Evolutionary conservation across 2,329 filamentous ascomycete species (phyloP).

Genomic region (Rhynchosporium graminicola): DNA sequence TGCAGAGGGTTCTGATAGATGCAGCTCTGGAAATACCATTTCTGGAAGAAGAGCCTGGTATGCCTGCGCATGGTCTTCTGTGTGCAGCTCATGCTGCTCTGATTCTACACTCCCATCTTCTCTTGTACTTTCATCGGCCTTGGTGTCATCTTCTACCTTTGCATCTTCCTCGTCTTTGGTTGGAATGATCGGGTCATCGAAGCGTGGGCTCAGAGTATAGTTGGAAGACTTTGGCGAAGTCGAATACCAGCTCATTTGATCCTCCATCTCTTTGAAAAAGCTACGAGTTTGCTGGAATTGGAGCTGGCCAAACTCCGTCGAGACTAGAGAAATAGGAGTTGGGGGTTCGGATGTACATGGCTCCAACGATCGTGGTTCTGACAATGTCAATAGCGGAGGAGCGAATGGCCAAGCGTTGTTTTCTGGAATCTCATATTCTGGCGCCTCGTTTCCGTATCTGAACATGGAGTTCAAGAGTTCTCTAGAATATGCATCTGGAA

Average conservation of each 20-base stretch:
- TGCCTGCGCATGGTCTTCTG: not conserved
- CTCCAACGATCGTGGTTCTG: conserved; percentile 15
- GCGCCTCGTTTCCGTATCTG: conserved; percentile 7
- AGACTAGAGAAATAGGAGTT: conserved; percentile 5
- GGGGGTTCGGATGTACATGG: not conserved
- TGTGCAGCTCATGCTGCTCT: not conserved
- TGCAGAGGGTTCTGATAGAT: not conserved
- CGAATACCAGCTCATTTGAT: conserved; percentile 12
- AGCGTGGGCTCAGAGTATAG: not conserved
- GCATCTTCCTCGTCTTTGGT: not conserved
- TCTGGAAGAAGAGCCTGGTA: conserved; percentile 8
- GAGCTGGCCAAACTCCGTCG: conserved; percentile 5
- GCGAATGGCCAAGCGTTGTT: conserved; percentile 10
- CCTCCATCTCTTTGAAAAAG: conserved; percentile 12
- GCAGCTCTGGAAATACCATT: conserved; percentile 5
- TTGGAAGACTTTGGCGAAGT: conserved; percentile 4
- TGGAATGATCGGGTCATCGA: not conserved
- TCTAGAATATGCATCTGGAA: conserved; percentile 24
- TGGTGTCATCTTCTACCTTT: not conserved
- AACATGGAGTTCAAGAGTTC: conserved; percentile 26
- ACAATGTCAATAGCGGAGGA: not conserved
- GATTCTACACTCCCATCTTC: no score
- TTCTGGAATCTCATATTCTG: conserved; percentile 4
- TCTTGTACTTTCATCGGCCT: no score
- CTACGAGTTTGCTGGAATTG: conserved; percentile 4